Evolutionary conservation across 176 grass and related monocot species (phyloP), one percentile per base, ranked within the genome.

Genomic region (Rhynchospora pubera): DNA sequence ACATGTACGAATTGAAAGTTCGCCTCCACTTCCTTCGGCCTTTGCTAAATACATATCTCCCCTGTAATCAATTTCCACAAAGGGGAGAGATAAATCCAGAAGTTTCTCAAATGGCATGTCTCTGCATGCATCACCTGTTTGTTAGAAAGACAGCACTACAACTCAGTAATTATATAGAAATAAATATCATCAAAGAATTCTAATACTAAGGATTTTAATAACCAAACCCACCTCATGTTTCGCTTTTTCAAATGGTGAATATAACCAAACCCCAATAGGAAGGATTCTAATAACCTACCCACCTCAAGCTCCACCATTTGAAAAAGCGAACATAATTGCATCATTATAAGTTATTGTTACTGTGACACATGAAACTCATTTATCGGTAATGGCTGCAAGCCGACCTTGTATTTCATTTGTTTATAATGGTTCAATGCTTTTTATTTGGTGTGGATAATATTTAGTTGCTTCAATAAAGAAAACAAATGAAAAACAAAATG

Each of bases 71-170:
- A 97, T 89, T 87, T 94, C 89, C 0, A 85, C 95, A 94, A 91
- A 97, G 42, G 95, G 95, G 77, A 97, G 95, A 72, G 95, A 97
- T 23, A 91, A 78, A 91, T 91, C 90, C 59, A 91, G 75, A 85
- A 97, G 92, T 57, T 91, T 85, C 32, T 94, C 88, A 71, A 93
- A 89, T 84, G 95, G 83, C 87, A 97, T 92, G 14, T 91, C 81
- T 80, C 90, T 86, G 56, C 88, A 53, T 83, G 28, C 81, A 90
- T 97, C 95, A 88, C 95, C 92, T 97, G 90, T 48, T 85, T 88
- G 79, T 86, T 85, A 85, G 13, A 90, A 57, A 21, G 79, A 24
- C 69, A 85, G 18, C 21, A 74, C 30, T 23, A 85, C 18, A 60
- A 89, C 18, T 65, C 9, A 13, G 57, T 44, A 81, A 65, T 65